Evolutionary conservation across 169 alveolate species (phyloP), one percentile per base, ranked within the genome.

Genomic region (Plasmodium inui): DNA sequence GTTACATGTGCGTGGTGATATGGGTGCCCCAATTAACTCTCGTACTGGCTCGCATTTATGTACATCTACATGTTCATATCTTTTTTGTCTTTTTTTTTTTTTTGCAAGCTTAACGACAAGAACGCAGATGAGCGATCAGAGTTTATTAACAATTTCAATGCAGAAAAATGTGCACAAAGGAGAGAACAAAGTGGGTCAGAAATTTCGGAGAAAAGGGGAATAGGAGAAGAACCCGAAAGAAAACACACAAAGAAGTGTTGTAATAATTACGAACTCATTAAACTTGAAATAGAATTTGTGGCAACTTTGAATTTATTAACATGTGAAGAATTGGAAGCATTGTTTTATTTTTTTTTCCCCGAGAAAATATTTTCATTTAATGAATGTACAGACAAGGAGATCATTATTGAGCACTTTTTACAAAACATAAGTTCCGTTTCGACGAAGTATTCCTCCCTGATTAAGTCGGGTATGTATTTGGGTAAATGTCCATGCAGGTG

Each of bases 201-300:
- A 67, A 67, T 22, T 67, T 28, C 22, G 32, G 76, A 19, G 12
- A 28, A 10, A 67, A 67, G 17, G 76, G 41, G 37, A 28, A 26
- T 67, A 50, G 86, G 26, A 72, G 76, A 44, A 37, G 92, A 84
- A 84, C 55, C 76, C 34, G 81, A 74, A 50, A 81, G 73, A 44
- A 34, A 44, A 17, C 41, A 30, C 67, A 34, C 76, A 85, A 85
- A 53, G n/a, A 78, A 85, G 44, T 32, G 30, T 53, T 50, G 44
- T 7, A 74, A 85, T 50, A 73, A 85, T 32, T 85, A 85, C 82
- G 70, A 76, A 30, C 44, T 85, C 44, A 85, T 85, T 76, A 85
- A 85, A 85, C 93, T 85, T 50, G 93, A 85, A 74, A 85, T 85
- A 85, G 86, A 85, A 85, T 85, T 85, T 76, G 85, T 85, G 26